Evolutionary conservation across 2,329 filamentous ascomycete genomes (phyloP), one percentile per base, ranked within the genome.

Genomic region (Diaporthe batatas): DNA sequence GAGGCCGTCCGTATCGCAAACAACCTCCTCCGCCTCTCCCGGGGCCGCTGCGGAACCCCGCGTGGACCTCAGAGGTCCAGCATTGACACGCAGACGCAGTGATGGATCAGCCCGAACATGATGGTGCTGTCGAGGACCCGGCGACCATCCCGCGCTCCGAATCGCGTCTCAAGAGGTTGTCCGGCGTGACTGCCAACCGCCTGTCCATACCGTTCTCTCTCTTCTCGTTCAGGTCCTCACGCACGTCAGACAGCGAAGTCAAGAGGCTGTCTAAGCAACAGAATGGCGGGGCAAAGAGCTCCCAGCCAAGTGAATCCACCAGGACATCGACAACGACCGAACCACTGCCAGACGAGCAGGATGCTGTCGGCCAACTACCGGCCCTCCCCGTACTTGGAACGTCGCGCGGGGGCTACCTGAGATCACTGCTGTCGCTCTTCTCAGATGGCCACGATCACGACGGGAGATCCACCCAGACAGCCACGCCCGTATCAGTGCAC

Each of bases 351-450:
- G 72, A 51, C 25, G 68, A 65, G 18, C 49, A 47, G 18, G 69
- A 70, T 25, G 23, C 34, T 18, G 42, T 51, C 32, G 67, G 49
- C 12, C 29, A 32, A 25, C 68, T 71, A 0, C 72, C 72, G 0
- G 14, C 25, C 32, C 32, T 67, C 7, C 62, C 62, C 0, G 68
- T 32, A 3, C 54, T 73, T 8, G 67, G 57, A 16, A 62, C 64
- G 7, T n/a, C 72, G 23, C 68, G 70, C 16, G 39, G 72, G 25
- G 72, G 67, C 10, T 73, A 73, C 21, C 72, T 73, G 4, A 62
- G 39, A 11, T 73, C 72, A 8, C 21, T 73, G 23, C 58, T 69
- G 10, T 73, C 72, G 25, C 51, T 73, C 0, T 71, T 73, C 39
- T 44, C 51, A 1, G 51, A 49, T n/a, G 57, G 68, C 0, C 55